A percentile compares a stretch with the other conserved stretches of the same genome.
Evolutionary conservation across 129 eudicot genomes (phyloP).

Genomic region (Flaveria linearis): DNA sequence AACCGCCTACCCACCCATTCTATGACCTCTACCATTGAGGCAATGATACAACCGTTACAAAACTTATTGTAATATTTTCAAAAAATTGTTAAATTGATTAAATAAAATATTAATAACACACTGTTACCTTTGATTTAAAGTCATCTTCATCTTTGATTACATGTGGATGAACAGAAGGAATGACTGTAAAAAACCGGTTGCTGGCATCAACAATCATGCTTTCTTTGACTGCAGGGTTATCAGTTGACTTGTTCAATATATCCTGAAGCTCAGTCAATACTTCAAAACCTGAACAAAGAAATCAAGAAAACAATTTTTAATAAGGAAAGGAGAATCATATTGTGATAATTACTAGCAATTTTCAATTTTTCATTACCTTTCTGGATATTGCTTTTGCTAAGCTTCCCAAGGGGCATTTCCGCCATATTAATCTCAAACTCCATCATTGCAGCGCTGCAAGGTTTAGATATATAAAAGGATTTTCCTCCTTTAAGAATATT

Average conservation of each 20-base stretch:
- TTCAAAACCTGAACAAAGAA: slow-evolving; percentile 69
- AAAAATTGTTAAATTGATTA: too few relatives aligned
- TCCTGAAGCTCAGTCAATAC: slow-evolving; percentile 93
- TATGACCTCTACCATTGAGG: too few relatives aligned
- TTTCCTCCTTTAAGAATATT: slow-evolving; percentile 19
- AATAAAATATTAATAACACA: too few relatives aligned
- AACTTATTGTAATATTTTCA: too few relatives aligned
- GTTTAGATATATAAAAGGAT: background rate
- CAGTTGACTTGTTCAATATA: slow-evolving; percentile 43
- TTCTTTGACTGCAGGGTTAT: slow-evolving; percentile 58
- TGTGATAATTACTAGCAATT: background rate
- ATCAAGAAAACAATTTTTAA: background rate
- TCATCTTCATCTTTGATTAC: slow-evolving; percentile 87
- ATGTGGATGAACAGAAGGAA: slow-evolving; percentile 95
- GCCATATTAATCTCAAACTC: slow-evolving; percentile 94
- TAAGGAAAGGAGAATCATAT: background rate
- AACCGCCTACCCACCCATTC: too few relatives aligned
- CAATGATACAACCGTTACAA: too few relatives aligned
- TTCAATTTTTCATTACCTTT: slow-evolving; percentile 52
- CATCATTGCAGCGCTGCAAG: slow-evolving; percentile 97
- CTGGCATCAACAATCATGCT: slow-evolving; percentile 88
- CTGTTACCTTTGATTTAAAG: slow-evolving; percentile 74
- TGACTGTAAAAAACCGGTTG: slow-evolving; percentile 89
- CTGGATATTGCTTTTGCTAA: slow-evolving; percentile 88
- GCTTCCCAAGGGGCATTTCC: slow-evolving; percentile 98